Conservation (phyloP, 1,139 yeast species). For the Starmera stellimalicola region DNA sequence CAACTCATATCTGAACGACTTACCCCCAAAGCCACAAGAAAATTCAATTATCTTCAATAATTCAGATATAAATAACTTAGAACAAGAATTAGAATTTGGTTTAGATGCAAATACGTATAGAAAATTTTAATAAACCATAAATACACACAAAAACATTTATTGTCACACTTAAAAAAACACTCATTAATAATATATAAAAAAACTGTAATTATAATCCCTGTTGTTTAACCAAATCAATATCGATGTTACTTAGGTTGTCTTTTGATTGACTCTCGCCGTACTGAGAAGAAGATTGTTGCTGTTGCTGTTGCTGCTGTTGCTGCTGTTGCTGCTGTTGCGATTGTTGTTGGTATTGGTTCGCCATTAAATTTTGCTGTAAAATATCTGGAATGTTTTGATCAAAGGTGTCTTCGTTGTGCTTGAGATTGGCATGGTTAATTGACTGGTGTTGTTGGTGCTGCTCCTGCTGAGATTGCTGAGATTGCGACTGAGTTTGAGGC, state of each 20-base stretch:
- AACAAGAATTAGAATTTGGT: conserved; percentile 51
- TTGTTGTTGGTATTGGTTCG: conserved; percentile 8
- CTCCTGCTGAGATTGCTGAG: conserved; percentile 4
- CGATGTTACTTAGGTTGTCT: conserved; percentile 16
- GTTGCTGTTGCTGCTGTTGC: background rate
- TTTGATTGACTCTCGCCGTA: too few relatives aligned
- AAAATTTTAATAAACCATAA: too few relatives aligned
- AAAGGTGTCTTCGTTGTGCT: conserved; percentile 9
- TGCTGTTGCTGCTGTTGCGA: conserved; percentile 12
- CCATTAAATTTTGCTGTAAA: conserved; percentile 13
- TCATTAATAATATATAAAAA: background rate
- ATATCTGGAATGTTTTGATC: conserved; percentile 19
- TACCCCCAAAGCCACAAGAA: conserved; percentile 34
- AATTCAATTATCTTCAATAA: conserved; percentile 19
- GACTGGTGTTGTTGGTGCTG: conserved; percentile 1
- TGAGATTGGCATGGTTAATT: conserved; percentile 2
- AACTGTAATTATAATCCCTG: conserved; percentile 8
- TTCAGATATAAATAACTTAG: conserved; percentile 33
- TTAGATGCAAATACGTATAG: conserved; percentile 31
- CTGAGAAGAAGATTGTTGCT: too few relatives aligned
- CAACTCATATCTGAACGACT: conserved; percentile 29
- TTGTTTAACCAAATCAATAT: conserved; percentile 17
- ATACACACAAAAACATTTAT: too few relatives aligned
- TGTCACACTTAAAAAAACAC: background rate
- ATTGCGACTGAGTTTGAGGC: conserved; percentile 2